Evolutionary conservation across 352 stramenopile genomes (phyloP).

Genomic region (Phytopythium oedochilum): DNA sequence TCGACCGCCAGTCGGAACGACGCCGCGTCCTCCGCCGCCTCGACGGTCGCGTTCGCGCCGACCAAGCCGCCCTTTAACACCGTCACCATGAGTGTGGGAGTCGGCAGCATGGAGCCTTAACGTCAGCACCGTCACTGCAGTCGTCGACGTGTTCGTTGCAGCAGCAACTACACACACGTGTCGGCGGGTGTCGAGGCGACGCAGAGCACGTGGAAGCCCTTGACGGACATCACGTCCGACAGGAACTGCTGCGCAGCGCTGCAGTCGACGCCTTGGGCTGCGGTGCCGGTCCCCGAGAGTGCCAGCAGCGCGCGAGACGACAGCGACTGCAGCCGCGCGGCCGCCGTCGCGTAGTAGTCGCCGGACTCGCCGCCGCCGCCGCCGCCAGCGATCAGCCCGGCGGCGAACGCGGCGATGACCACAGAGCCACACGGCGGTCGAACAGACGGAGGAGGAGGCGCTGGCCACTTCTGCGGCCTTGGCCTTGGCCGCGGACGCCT

Average conservation of each 20-base stretch:
- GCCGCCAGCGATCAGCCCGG: constrained; percentile 3
- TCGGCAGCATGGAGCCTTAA: no score
- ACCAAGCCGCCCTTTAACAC: constrained; percentile 55
- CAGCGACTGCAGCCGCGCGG: constrained; percentile 7
- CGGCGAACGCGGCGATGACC: constrained; percentile 8
- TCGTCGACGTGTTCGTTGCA: no score
- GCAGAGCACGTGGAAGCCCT: constrained; percentile 73
- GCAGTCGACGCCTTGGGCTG: constrained; percentile 25
- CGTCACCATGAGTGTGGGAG: constrained; percentile 36
- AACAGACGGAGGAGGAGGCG: background rate
- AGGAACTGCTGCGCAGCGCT: constrained; percentile 29
- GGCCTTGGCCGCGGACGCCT: background rate
- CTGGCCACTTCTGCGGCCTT: no score
- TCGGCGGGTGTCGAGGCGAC: constrained; percentile 32
- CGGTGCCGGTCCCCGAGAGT: constrained; percentile 6
- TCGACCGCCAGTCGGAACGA: constrained; percentile 32
- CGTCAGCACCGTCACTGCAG: no score
- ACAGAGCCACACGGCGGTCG: constrained; percentile 9
- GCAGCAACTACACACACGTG: no score
- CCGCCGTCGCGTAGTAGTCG: background rate
- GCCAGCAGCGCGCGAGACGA: constrained; percentile 10
- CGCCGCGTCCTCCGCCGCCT: constrained; percentile 31
- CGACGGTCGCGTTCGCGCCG: constrained; percentile 6
- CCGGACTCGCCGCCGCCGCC: background rate
- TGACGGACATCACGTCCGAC: constrained; percentile 50